Evolutionary conservation across 306 rosid species (phyloP).

Genomic region (Rosa multiflora): DNA sequence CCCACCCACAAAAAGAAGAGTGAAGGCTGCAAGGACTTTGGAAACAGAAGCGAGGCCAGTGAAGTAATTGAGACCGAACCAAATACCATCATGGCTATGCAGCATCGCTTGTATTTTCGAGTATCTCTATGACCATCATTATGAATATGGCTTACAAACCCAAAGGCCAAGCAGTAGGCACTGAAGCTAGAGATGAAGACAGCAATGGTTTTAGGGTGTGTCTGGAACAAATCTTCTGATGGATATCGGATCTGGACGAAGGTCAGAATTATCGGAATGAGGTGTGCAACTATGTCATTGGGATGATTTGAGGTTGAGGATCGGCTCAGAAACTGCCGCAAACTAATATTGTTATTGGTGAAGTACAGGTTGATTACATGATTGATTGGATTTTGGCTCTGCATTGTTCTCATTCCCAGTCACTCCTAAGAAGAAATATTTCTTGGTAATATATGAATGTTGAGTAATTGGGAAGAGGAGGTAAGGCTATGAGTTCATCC

Average conservation of each 20-base stretch:
- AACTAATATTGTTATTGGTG: neutral
- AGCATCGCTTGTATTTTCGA: neutral
- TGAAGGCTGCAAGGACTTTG: neutral
- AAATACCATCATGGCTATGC: neutral
- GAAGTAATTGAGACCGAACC: neutral
- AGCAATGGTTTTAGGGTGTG: neutral
- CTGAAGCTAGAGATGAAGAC: neutral
- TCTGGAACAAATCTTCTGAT: conserved; percentile 2
- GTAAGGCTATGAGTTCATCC: neutral
- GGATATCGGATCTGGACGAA: neutral
- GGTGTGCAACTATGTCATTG: neutral
- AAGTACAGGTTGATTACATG: neutral
- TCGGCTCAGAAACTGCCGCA: neutral
- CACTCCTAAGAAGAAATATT: too few relatives aligned
- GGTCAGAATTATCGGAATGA: neutral
- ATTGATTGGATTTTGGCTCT: neutral
- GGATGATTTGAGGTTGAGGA: neutral
- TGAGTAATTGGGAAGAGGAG: neutral
- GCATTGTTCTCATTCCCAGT: neutral
- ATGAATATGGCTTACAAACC: neutral
- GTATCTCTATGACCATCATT: neutral
- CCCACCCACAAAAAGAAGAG: neutral
- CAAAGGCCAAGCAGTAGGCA: neutral
- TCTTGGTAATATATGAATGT: neutral
- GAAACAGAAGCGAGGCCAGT: neutral